Conservation (phyloP, 1,284 basidiomycete species). For the Ceratobasidium sp. region DNA sequence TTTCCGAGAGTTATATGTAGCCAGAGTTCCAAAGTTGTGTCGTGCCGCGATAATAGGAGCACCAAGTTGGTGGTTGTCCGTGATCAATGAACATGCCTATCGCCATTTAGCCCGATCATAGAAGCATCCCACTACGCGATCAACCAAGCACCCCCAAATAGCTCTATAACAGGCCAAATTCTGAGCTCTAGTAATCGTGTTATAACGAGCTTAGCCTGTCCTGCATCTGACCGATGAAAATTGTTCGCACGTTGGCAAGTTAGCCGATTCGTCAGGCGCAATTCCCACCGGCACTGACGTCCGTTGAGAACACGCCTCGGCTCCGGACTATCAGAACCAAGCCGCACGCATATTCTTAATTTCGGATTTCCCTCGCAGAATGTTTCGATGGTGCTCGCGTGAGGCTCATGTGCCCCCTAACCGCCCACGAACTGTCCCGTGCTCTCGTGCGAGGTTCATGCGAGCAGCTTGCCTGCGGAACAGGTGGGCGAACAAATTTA, state of each 20-base stretch:
- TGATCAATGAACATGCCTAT: slow-evolving; percentile 4
- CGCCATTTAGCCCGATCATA: slow-evolving; percentile 27
- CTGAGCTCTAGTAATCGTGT: neutral
- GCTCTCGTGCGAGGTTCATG: neutral
- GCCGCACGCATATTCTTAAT: neutral
- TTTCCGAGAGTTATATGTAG: too few species aligned
- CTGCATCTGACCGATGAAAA: neutral
- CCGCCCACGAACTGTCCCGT: neutral
- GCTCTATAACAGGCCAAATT: neutral
- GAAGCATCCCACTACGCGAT: slow-evolving; percentile 22
- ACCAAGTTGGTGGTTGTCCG: neutral
- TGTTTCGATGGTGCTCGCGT: neutral
- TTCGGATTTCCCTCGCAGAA: neutral
- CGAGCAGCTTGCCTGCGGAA: neutral
- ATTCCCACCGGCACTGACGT: neutral
- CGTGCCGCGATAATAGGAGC: neutral
- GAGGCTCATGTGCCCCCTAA: neutral
- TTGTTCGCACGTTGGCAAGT: neutral
- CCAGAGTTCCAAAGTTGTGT: neutral
- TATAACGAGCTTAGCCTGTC: neutral
- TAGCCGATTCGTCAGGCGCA: slow-evolving; percentile 2
- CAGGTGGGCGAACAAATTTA: neutral
- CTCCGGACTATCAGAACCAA: neutral
- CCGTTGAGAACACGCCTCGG: neutral
- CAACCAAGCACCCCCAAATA: neutral